phyloP scores from a whole-genome alignment of 176 grass and related monocot genomes.

The Oryza glumipatula region DNA sequence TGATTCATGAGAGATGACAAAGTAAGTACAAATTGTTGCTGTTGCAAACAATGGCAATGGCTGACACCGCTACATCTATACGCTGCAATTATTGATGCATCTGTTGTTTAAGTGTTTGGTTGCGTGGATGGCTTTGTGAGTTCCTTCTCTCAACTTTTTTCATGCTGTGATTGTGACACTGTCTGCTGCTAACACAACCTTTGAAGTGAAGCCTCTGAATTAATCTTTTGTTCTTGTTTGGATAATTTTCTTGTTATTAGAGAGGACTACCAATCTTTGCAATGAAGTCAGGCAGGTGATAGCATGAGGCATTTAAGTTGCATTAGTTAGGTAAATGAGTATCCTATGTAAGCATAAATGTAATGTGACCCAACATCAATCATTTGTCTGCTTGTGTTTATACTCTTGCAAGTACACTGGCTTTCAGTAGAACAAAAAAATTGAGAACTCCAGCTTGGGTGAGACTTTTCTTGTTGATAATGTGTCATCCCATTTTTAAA shows the following conservation, averaged over 20 bases:
- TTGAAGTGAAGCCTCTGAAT: constrained; percentile 28
- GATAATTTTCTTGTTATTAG: neutral
- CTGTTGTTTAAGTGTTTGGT: constrained; percentile 24
- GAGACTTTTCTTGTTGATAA: neutral
- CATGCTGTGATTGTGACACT: constrained; percentile 6
- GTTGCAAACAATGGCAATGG: constrained; percentile 17
- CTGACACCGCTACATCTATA: constrained; percentile 10
- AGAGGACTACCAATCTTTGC: constrained; percentile 16
- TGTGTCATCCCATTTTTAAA: neutral
- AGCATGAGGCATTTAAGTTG: constrained; percentile 27
- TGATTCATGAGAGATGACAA: constrained; percentile 23
- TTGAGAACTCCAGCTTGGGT: neutral
- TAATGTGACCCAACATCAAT: constrained; percentile 30
- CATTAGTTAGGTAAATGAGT: constrained; percentile 34
- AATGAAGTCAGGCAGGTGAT: constrained; percentile 29
- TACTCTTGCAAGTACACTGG: constrained; percentile 20
- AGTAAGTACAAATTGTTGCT: constrained; percentile 13
- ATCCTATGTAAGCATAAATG: constrained; percentile 49
- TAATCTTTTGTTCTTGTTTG: neutral
- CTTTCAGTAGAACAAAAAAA: constrained; percentile 3
- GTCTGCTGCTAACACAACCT: neutral
- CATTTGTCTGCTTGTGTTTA: constrained; percentile 23
- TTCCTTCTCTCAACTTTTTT: neutral
- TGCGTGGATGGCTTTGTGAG: constrained; percentile 25
- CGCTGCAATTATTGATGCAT: constrained; percentile 28